Evolutionary conservation across 352 stramenopile species (phyloP).

Genomic region (Phytophthora idaei): DNA sequence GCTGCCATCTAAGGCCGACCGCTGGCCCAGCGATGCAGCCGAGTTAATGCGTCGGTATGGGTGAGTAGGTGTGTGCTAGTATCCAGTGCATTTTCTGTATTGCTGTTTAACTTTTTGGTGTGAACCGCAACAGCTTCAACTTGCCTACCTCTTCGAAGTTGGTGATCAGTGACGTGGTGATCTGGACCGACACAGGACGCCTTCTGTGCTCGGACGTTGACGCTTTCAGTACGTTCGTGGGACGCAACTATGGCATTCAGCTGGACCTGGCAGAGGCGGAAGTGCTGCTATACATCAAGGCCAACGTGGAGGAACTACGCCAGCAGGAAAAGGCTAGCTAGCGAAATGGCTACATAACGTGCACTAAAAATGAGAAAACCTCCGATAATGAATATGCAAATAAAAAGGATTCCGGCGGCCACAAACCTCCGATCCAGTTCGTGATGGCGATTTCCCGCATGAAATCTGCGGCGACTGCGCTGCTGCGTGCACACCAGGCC

Average conservation of each 20-base stretch:
- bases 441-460: conserved; percentile 47
- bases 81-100: neutral
- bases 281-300: conserved; percentile 67
- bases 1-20: conserved; percentile 46
- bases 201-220: conserved; percentile 70
- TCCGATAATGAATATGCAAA: neutral
- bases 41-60: conserved; percentile 58
- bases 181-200: conserved; percentile 69
- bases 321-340: conserved; percentile 27
- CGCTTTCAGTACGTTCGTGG: conserved; percentile 65
- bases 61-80: conserved; percentile 20
- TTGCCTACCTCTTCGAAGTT: conserved; percentile 47
- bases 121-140: conserved; percentile 22
- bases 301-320: conserved; percentile 71
- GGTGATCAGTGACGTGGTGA: conserved; percentile 67
- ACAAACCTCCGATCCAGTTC: conserved; percentile 21
- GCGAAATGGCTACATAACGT: neutral
- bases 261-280: conserved; percentile 70
- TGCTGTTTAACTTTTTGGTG: conserved; percentile 12
- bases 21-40: conserved; percentile 49
- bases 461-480: conserved; percentile 39
- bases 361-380: neutral
- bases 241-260: conserved; percentile 67
- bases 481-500: conserved; percentile 33
- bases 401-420: neutral